phyloP scores from a whole-genome alignment of 805 yeast genomes.

The Candida xyloterini region DNA sequence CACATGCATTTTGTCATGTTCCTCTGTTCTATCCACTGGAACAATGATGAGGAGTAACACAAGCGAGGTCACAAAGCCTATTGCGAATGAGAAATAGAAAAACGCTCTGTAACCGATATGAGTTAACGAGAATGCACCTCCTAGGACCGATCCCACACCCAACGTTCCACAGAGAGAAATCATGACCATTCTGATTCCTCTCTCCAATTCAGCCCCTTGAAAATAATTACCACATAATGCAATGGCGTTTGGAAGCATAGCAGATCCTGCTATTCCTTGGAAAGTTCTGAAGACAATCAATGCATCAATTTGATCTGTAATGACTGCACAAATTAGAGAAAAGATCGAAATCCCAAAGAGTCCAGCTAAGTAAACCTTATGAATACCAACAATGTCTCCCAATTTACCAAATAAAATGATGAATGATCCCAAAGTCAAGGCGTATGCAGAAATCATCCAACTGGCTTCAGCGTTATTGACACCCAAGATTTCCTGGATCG shows the following conservation, averaged over 20 bases:
- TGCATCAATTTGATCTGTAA: constrained; percentile 30
- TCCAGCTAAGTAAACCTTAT: constrained; percentile 27
- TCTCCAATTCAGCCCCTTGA: constrained; percentile 27
- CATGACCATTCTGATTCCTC: constrained; percentile 23
- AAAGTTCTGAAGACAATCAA: constrained; percentile 42
- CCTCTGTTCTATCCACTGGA: constrained; percentile 28
- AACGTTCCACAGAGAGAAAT: constrained; percentile 25
- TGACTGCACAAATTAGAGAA: constrained; percentile 36
- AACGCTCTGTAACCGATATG: constrained; percentile 39
- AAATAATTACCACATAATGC: constrained; percentile 29
- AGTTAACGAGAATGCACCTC: constrained; percentile 42
- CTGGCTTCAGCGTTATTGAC: constrained; percentile 34
- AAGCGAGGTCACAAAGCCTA: constrained; percentile 18
- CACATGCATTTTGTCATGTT: constrained; percentile 15
- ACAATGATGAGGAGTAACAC: constrained; percentile 25
- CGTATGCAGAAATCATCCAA: constrained; percentile 45
- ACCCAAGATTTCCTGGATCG: constrained; percentile 20
- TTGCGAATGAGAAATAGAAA: constrained; percentile 37
- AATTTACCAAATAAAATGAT: constrained; percentile 41
- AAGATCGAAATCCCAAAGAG: constrained; percentile 16
- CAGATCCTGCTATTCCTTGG: constrained; percentile 44
- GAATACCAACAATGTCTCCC: constrained; percentile 41
- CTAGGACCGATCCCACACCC: constrained; percentile 40
- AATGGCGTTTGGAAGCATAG: constrained; percentile 34
- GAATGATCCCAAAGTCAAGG: constrained; percentile 43